Evolutionary conservation across 176 grass and related monocot species (phyloP).

Genomic region (Zizania latifolia): DNA sequence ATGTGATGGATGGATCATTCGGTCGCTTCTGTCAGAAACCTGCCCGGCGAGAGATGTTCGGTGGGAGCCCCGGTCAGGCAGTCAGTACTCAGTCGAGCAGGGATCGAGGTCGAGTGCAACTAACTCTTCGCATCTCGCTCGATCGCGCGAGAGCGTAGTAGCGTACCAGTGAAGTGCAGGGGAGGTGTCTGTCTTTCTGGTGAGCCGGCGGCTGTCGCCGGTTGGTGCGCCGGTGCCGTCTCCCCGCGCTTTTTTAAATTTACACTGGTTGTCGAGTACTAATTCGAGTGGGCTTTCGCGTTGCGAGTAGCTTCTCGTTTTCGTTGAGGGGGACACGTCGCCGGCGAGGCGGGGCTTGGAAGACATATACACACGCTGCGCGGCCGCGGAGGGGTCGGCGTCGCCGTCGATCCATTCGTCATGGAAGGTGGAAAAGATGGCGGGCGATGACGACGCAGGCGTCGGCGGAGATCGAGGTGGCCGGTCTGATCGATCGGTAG

Average conservation of each 20-base stretch:
- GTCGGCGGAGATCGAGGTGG: not conserved
- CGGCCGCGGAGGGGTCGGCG: not conserved
- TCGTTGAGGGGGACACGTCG: constrained; percentile 9
- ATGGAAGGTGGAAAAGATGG: not conserved
- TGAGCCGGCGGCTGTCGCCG: constrained; percentile 25
- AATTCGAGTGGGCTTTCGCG: not conserved
- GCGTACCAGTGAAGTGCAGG: not conserved
- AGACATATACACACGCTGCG: not conserved
- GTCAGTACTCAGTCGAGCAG: too few relatives aligned
- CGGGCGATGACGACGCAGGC: not conserved
- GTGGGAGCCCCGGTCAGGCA: too few relatives aligned
- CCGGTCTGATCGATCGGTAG: not conserved
- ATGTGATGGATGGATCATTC: not conserved
- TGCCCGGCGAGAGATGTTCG: not conserved
- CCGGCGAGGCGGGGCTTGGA: constrained; percentile 29
- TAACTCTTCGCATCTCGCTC: constrained; percentile 7
- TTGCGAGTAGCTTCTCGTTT: not conserved
- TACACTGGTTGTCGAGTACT: too few relatives aligned
- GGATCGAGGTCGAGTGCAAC: constrained; percentile 39
- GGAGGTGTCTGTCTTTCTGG: constrained; percentile 14
- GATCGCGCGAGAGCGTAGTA: not conserved
- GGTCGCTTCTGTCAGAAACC: constrained; percentile 31
- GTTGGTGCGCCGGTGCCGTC: constrained; percentile 13
- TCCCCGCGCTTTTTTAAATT: not conserved
- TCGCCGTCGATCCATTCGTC: not conserved